phyloP scores from a whole-genome alignment of 2,329 filamentous ascomycete species.

The Acephala macrosclerotiorum region DNA sequence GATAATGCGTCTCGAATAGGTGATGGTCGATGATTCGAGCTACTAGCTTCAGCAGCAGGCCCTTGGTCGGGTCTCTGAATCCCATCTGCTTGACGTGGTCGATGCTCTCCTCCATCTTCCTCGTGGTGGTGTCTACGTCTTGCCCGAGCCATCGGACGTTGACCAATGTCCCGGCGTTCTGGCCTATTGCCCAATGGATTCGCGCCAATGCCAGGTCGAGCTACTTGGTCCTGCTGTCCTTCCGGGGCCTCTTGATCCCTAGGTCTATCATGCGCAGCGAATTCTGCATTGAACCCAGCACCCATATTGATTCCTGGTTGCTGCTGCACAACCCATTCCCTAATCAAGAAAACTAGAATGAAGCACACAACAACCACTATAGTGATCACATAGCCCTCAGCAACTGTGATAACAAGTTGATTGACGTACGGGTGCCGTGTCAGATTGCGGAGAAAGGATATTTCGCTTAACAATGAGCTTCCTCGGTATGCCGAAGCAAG shows the following conservation, averaged over 20 bases:
- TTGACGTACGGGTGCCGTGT: slow-evolving; percentile 79
- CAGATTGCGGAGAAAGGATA: slow-evolving; percentile 63
- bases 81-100: not conserved
- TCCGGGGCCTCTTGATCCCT: slow-evolving; percentile 31
- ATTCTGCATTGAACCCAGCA: slow-evolving; percentile 59
- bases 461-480: slow-evolving; percentile 62
- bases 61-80: slow-evolving; percentile 3
- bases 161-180: slow-evolving; percentile 25
- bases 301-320: slow-evolving; percentile 91
- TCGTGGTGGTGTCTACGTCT: slow-evolving; percentile 33
- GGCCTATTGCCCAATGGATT: slow-evolving; percentile 8
- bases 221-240: slow-evolving; percentile 27
- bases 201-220: slow-evolving; percentile 7
- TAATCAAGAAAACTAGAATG: slow-evolving; percentile 94
- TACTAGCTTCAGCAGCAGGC: slow-evolving; percentile 19
- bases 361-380: slow-evolving; percentile 90
- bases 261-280: slow-evolving; percentile 56
- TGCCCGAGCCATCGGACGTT: slow-evolving; percentile 36
- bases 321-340: slow-evolving; percentile 98
- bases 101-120: slow-evolving; percentile 28
- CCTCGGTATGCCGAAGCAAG: slow-evolving; percentile 20
- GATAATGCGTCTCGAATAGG: slow-evolving; percentile 36
- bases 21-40: slow-evolving; percentile 26
- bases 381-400: slow-evolving; percentile 95
- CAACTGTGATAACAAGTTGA: slow-evolving; percentile 77